phyloP scores from a whole-genome alignment of 306 rosid species.

The Trifolium fragiferum region DNA sequence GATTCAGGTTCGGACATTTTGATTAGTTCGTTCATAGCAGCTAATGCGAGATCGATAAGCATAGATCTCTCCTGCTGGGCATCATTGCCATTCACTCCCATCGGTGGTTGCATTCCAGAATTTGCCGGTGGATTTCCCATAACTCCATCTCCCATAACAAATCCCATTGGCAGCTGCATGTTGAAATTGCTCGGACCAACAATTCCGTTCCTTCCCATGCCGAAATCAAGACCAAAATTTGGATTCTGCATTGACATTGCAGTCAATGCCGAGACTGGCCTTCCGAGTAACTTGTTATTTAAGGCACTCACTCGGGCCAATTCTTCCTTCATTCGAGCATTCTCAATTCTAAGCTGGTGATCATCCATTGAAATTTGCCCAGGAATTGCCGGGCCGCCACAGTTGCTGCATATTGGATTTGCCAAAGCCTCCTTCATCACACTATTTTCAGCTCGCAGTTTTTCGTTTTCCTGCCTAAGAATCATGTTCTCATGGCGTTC shows the following conservation, averaged over 20 bases:
- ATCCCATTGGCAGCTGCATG: slow-evolving; percentile 57
- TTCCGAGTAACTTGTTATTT: slow-evolving; percentile 69
- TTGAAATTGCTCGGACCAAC: slow-evolving; percentile 48
- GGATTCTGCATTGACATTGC: slow-evolving; percentile 44
- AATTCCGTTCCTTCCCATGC: slow-evolving; percentile 67
- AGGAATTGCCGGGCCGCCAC: slow-evolving; percentile 88
- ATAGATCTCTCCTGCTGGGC: slow-evolving; percentile 53
- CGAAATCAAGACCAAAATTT: slow-evolving; percentile 64
- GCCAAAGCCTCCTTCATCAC: slow-evolving; percentile 73
- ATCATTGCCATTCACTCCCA: slow-evolving; percentile 55
- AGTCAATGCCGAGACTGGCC: slow-evolving; percentile 60
- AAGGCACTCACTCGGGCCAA: slow-evolving; percentile 61
- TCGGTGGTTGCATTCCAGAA: slow-evolving; percentile 44
- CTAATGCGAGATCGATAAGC: slow-evolving; percentile 60
- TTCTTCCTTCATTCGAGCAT: slow-evolving; percentile 81
- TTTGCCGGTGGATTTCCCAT: slow-evolving; percentile 43
- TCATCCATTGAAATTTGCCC: slow-evolving; percentile 80
- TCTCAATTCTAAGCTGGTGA: slow-evolving; percentile 77
- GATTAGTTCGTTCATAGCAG: slow-evolving; percentile 83
- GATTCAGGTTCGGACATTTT: slow-evolving; percentile 65
- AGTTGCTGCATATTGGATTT: slow-evolving; percentile 68
- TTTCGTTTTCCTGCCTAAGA: slow-evolving; percentile 84
- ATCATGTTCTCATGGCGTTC: slow-evolving; percentile 90
- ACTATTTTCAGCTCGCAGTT: slow-evolving; percentile 79
- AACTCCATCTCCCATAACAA: slow-evolving; percentile 64